A percentile compares a stretch with the other conserved stretches of the same genome.
These are phyloP conservation scores for Corrigiola litoralis DNA, from an alignment of 179 eudicot genomes.

Conservation along the genomic window DNA sequence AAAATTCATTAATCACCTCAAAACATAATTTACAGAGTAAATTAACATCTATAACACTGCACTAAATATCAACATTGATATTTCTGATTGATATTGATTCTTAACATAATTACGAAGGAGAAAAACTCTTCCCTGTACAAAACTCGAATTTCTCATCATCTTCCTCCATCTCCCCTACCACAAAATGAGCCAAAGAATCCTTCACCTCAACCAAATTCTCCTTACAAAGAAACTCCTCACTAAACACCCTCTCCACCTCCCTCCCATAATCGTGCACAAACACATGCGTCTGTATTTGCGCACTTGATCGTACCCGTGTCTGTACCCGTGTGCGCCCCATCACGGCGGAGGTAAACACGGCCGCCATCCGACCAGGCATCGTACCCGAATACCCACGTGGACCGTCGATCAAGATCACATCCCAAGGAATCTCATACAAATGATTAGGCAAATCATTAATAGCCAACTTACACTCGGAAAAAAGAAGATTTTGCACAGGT, in stretches of 20 bases:
- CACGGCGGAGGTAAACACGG: constrained; percentile 68
- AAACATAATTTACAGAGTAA: background rate
- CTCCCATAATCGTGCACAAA: constrained; percentile 78
- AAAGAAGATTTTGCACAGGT: constrained; percentile 66
- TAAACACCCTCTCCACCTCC: constrained; percentile 58
- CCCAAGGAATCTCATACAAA: constrained; percentile 67
- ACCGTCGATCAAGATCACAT: constrained; percentile 71
- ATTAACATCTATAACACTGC: too few relatives aligned
- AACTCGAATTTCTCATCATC: constrained; percentile 23
- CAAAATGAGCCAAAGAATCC: constrained; percentile 68
- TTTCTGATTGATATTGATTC: too few relatives aligned
- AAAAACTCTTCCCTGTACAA: constrained; percentile 20
- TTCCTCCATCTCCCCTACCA: constrained; percentile 28
- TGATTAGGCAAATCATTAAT: constrained; percentile 80
- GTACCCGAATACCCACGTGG: constrained; percentile 53
- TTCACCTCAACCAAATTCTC: constrained; percentile 60
- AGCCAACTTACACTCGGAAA: constrained; percentile 74
- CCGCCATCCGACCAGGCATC: constrained; percentile 66
- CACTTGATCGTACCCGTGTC: background rate
- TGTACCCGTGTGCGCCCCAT: constrained; percentile 44
- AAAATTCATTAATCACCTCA: too few relatives aligned
- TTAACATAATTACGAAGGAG: background rate
- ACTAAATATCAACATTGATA: too few relatives aligned
- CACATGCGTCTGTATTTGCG: constrained; percentile 39
- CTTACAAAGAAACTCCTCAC: constrained; percentile 69